phyloP scores from a whole-genome alignment of 371 early-diverging fungal species.

The Rhizopus stolonifer region DNA sequence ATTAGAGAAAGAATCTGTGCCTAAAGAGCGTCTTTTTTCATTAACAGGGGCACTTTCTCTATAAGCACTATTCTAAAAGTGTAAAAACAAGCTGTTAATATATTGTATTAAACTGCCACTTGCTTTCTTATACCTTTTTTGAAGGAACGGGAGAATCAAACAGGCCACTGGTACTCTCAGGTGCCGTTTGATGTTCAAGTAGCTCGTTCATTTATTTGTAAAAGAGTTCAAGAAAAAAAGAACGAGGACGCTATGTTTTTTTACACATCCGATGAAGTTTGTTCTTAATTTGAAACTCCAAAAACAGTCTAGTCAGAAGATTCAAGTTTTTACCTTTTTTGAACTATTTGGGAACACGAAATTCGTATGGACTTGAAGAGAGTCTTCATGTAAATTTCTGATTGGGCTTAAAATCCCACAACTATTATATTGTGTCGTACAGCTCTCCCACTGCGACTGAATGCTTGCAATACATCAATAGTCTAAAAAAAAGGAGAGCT shows the following conservation, averaged over 20 bases:
- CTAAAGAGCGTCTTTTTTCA: conserved; percentile 25
- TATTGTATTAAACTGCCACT: background rate
- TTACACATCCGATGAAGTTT: conserved; percentile 3
- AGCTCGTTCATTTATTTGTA: background rate
- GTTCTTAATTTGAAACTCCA: background rate
- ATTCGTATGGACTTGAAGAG: background rate
- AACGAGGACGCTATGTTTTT: conserved; percentile 10
- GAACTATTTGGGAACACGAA: background rate
- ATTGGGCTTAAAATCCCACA: background rate
- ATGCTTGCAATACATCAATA: too few relatives aligned
- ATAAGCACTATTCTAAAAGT: conserved; percentile 10
- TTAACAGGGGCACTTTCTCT: conserved; percentile 21
- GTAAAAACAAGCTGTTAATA: background rate
- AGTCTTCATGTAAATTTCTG: background rate
- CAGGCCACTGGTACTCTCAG: conserved; percentile 49
- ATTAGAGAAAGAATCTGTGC: conserved; percentile 2
- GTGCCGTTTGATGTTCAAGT: conserved; percentile 47
- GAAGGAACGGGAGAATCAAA: conserved; percentile 39
- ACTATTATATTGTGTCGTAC: too few relatives aligned
- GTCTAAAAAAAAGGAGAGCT: background rate
- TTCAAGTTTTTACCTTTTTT: background rate
- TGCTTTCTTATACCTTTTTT: conserved; percentile 18
- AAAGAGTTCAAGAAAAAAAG: conserved; percentile 17
- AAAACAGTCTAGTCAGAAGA: background rate
- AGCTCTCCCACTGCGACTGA: too few relatives aligned